Evolutionary conservation across 306 rosid species (phyloP), one percentile per base, ranked within the genome.

Genomic region (Vigna radiata): DNA sequence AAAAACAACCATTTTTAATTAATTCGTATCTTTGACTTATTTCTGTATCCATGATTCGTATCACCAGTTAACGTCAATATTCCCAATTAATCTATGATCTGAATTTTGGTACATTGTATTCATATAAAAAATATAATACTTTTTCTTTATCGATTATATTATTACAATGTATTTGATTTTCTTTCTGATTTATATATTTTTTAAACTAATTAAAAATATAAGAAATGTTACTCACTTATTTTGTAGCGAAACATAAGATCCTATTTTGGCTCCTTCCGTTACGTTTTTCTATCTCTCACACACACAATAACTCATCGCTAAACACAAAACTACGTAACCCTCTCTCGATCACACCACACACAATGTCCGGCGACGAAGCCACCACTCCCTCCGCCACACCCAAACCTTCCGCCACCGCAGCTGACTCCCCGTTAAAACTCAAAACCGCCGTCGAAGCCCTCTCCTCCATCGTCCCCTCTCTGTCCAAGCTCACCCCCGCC

Each of bases 391-490:
- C 76, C 44, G 2, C 56, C 9, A 1, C 60, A 15, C 7, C 37
- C 37, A 33, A 33, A 33, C 18, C 64, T 68, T 0, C 75, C 37
- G 2, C 56, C 9, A 1, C 65, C 17, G 25, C 64, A 29, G 7
- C 81, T 0, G 76, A 66, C 21, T 54, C 81, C 15, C 8, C 44
- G 1, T 27, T 64, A 61, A 83, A 86, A 64, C 18, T 68, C 18
- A 36, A 77, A 84, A 12, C 80, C 3, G 89, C 88, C 2, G 53
- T 90, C 65, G 59, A 82, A 5, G 84, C 93, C 12, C 94, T 94
- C 44, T 77, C 87, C 63, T 2, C 88, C 65, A 84, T 94, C 59
- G 62, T 90, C 79, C 83, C 97, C 33, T 50, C 89, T 1, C 62
- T 76, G 33, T 54, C 90, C 59, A 3, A 56, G 27, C 67, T 73